Evolutionary conservation across 2,329 filamentous ascomycete species (phyloP).

Genomic region (Beauveria sp.): DNA sequence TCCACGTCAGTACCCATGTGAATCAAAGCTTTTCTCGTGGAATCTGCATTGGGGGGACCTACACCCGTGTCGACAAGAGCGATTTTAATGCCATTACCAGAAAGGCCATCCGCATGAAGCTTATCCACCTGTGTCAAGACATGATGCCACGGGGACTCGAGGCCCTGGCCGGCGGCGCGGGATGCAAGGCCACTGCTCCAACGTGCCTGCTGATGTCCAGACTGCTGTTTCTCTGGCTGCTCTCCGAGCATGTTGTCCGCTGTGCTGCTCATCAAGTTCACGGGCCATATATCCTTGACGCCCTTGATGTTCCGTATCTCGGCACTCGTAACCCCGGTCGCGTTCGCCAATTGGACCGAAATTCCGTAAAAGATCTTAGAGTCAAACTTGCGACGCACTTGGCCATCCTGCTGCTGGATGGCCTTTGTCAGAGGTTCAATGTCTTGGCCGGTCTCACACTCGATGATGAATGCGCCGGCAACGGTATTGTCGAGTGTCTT

Average conservation of each 20-base stretch:
- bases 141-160: not conserved
- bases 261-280: not conserved
- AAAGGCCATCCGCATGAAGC: not conserved
- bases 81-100: not conserved
- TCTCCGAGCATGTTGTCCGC: not conserved
- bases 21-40: not conserved
- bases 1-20: too few relatives aligned
- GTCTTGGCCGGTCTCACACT: not conserved
- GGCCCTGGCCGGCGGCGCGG: not conserved
- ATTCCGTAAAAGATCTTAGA: not conserved
- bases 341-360: not conserved
- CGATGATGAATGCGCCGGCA: not conserved
- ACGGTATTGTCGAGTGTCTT: not conserved
- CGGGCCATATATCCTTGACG: not conserved
- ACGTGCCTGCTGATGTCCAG: not conserved
- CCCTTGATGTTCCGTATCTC: not conserved
- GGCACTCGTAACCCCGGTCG: not conserved
- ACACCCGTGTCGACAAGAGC: not conserved
- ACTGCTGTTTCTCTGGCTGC: not conserved
- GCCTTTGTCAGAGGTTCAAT: not conserved
- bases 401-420: not conserved
- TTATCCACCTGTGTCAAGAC: not conserved
- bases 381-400: not conserved
- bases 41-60: not conserved
- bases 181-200: not conserved